Percentiles rank a stretch among this genome's conserved stretches.
Evolutionary conservation across 805 yeast genomes (phyloP).

Genomic region (Kodamaea hsintzibuensis): DNA sequence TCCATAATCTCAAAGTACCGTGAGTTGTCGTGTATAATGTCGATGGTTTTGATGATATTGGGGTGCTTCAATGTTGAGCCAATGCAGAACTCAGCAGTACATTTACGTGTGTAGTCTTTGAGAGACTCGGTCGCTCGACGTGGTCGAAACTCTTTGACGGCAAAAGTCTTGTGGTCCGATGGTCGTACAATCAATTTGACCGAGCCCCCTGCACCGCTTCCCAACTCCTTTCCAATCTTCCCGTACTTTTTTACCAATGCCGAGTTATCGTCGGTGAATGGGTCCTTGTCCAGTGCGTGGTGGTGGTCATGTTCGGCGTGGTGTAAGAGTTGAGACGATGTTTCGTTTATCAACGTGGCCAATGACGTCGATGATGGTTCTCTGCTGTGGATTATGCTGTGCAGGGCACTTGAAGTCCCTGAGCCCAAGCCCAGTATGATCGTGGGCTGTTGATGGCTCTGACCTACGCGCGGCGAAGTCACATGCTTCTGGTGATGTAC

Average conservation of each 20-base stretch:
- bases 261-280: conserved; percentile 35
- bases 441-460: neutral
- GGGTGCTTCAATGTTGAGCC: conserved; percentile 84
- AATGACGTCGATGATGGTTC: conserved; percentile 39
- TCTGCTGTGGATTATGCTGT: conserved; percentile 19
- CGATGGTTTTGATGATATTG: conserved; percentile 75
- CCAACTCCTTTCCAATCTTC: conserved; percentile 69
- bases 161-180: conserved; percentile 69
- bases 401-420: conserved; percentile 5
- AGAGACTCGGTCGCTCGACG: conserved; percentile 67
- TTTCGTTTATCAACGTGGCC: conserved; percentile 39
- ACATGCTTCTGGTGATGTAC: neutral
- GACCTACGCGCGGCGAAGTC: conserved; percentile 2
- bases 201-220: conserved; percentile 88
- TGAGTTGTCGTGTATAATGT: conserved; percentile 67
- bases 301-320: conserved; percentile 33
- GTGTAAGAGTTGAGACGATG: conserved; percentile 36
- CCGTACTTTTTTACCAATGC: conserved; percentile 58
- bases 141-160: conserved; percentile 80
- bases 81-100: conserved; percentile 86
- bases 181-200: conserved; percentile 72
- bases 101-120: conserved; percentile 80
- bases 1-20: conserved; percentile 92
- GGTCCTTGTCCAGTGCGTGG: conserved; percentile 28
- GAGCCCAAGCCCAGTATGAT: conserved; percentile 1